Percentiles rank a stretch among this genome's conserved stretches.
Conservation (phyloP, 768 basidiomycete genomes). For the Dendrothele bispora region DNA sequence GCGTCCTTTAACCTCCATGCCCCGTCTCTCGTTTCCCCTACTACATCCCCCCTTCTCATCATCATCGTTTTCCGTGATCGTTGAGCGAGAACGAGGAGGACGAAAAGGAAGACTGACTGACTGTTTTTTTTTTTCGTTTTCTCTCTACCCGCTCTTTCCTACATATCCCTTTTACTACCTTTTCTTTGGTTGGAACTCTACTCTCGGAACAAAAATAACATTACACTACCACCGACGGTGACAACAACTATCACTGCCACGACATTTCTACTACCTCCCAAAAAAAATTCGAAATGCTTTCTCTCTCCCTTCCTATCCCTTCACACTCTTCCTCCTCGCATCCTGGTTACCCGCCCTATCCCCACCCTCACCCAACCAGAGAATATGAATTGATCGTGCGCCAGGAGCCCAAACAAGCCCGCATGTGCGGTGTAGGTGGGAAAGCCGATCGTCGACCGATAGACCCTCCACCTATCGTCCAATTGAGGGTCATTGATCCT, state of each 20-base stretch:
- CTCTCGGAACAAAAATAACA: slow-evolving; percentile 39
- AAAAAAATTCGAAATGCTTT: not conserved
- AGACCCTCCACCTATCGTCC: slow-evolving; percentile 96
- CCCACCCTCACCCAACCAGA: slow-evolving; percentile 35
- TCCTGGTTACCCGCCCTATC: not conserved
- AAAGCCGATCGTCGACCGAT: slow-evolving; percentile 94
- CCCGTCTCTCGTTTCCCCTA: too few species aligned
- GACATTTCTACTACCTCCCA: not conserved
- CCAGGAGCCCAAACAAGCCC: slow-evolving; percentile 89
- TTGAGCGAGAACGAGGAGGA: too few species aligned
- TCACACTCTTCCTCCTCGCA: not conserved
- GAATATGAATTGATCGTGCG: slow-evolving; percentile 84
- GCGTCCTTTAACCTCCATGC: too few species aligned
- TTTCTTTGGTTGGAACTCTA: slow-evolving; percentile 48
- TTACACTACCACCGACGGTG: too few species aligned
- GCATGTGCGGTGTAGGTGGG: slow-evolving; percentile 89
- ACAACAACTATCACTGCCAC: not conserved
- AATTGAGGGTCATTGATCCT: slow-evolving; percentile 86
- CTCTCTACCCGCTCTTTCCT: too few species aligned
- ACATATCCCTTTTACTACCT: slow-evolving; percentile 56
- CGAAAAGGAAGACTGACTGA: too few species aligned
- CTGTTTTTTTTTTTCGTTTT: too few species aligned
- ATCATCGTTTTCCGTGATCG: too few species aligned
- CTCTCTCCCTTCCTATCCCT: not conserved
- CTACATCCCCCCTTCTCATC: too few species aligned